phyloP scores from a whole-genome alignment of 345 rosid genomes.

The Reutealis trisperma region DNA sequence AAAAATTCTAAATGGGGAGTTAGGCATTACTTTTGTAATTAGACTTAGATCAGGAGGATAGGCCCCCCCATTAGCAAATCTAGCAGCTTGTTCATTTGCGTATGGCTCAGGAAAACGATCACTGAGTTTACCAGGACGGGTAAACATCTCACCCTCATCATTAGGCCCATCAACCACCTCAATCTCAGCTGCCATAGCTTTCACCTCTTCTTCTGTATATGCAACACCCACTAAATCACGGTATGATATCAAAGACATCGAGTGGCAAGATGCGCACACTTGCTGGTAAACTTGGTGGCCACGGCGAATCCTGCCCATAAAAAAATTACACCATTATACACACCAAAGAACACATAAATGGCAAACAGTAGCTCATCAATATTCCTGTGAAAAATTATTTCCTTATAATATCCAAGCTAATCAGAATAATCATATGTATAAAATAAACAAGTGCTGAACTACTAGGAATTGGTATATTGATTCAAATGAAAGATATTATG shows the following conservation, averaged over 20 bases:
- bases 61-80: slow-evolving; percentile 99
- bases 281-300: slow-evolving; percentile 98
- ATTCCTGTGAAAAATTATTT: no score
- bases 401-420: background rate
- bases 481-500: background rate
- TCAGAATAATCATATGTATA: background rate
- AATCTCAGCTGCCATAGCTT: slow-evolving; percentile 99
- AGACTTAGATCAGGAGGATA: slow-evolving; percentile 99
- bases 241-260: slow-evolving; percentile 92
- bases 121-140: slow-evolving; percentile 97
- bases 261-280: slow-evolving; percentile 99
- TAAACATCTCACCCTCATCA: slow-evolving; percentile 99
- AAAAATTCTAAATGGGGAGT: slow-evolving; percentile 4
- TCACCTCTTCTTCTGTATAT: slow-evolving; percentile 94
- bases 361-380: slow-evolving; percentile 1
- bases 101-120: slow-evolving; percentile 96
- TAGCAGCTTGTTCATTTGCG: slow-evolving; percentile 89
- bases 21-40: slow-evolving; percentile 76
- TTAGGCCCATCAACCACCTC: slow-evolving; percentile 99
- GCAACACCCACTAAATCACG: slow-evolving; percentile 98
- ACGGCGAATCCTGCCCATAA: slow-evolving; percentile 82
- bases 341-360: background rate
- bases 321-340: slow-evolving; percentile 22
- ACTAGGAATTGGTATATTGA: background rate
- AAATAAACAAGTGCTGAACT: background rate